These are phyloP conservation scores for Aspergillus jensenii DNA, from an alignment of 2,329 filamentous ascomycete genomes.

Conservation along the genomic window DNA sequence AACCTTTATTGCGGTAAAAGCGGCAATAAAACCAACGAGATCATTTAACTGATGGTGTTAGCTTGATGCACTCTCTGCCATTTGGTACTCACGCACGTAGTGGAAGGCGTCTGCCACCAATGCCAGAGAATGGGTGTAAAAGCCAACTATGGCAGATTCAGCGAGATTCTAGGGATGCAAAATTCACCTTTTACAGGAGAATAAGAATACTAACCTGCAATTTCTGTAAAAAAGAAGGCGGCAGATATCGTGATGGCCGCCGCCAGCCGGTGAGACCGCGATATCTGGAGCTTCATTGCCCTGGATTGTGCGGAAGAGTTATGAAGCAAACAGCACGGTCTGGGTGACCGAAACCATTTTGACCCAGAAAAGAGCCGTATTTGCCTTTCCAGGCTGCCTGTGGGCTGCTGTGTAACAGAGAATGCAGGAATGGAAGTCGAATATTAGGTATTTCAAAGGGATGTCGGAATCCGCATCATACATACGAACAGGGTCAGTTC, in stretches of 20 bases:
- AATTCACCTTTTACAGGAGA: neutral
- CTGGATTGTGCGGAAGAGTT: neutral
- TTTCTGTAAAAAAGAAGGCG: conserved; percentile 33
- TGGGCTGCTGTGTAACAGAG: neutral
- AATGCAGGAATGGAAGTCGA: neutral
- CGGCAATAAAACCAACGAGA: conserved; percentile 67
- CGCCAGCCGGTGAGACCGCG: conserved; percentile 30
- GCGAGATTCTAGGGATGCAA: conserved; percentile 1
- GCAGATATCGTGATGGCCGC: conserved; percentile 32
- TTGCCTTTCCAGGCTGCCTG: neutral
- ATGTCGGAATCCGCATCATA: neutral
- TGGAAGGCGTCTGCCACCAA: conserved; percentile 77
- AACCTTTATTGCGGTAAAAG: conserved; percentile 64
- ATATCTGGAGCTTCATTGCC: conserved; percentile 26
- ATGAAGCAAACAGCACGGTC: neutral
- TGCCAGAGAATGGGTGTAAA: conserved; percentile 69
- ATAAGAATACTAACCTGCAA: conserved; percentile 24
- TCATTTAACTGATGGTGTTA: conserved; percentile 62
- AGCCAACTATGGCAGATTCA: conserved; percentile 53
- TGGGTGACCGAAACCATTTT: neutral
- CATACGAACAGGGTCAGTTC: neutral
- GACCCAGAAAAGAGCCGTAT: neutral
- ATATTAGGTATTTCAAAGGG: neutral
- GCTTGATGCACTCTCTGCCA: neutral
- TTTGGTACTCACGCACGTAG: conserved; percentile 53